Evolutionary conservation across 805 yeast species (phyloP).

Genomic region (Dipodascus albidus): DNA sequence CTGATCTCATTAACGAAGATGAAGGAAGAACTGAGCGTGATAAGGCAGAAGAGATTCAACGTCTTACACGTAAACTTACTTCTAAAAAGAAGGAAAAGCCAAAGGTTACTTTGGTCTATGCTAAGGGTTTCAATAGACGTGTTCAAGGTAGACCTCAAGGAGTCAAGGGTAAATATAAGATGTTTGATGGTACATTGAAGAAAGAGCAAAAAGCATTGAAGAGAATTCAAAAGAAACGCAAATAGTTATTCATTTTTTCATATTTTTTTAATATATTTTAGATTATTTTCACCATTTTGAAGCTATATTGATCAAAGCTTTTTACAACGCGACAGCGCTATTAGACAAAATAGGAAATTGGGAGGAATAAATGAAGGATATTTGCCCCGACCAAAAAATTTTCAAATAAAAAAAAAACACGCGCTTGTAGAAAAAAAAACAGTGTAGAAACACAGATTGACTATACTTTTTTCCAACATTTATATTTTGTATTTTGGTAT

Average conservation of each 20-base stretch:
- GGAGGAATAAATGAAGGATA: neutral
- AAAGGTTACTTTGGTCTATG: slow-evolving; percentile 79
- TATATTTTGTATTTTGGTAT: too few relatives aligned
- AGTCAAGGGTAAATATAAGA: slow-evolving; percentile 92
- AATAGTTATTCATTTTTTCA: slow-evolving; percentile 33
- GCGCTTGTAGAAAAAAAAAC: neutral
- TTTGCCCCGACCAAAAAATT: neutral
- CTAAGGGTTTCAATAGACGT: slow-evolving; percentile 76
- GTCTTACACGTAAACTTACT: slow-evolving; percentile 68
- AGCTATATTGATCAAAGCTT: too few relatives aligned
- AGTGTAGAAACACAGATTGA: neutral
- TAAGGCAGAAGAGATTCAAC: slow-evolving; percentile 85
- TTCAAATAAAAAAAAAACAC: neutral
- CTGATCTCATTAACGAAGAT: slow-evolving; percentile 84
- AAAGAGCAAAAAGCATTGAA: slow-evolving; percentile 90
- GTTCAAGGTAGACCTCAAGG: slow-evolving; percentile 94
- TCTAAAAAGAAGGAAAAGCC: slow-evolving; percentile 66
- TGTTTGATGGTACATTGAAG: slow-evolving; percentile 98
- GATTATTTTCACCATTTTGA: too few relatives aligned
- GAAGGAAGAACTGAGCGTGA: slow-evolving; percentile 80
- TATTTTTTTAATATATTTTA: too few relatives aligned
- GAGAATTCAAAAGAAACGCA: slow-evolving; percentile 80
- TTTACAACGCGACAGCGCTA: too few relatives aligned
- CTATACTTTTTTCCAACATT: neutral
- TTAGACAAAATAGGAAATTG: neutral